A percentile compares a stretch with the other conserved stretches of the same genome.
Conservation (phyloP, 2,329 filamentous ascomycete genomes). For the Trichoderma polysporum region DNA sequence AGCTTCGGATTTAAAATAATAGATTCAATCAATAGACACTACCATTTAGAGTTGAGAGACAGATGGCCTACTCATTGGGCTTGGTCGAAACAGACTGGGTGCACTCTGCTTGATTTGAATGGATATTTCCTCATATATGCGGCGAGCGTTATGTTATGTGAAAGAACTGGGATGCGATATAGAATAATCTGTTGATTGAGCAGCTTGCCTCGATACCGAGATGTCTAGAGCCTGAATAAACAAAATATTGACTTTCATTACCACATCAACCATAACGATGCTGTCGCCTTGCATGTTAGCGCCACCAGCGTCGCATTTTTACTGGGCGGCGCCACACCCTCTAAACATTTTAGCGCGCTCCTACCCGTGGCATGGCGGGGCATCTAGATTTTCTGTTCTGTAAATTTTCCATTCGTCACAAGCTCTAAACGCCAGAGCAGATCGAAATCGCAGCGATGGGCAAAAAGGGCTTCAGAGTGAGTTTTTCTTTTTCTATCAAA, state of each 20-base stretch:
- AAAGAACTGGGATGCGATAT: too few relatives aligned
- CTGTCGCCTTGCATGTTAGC: not conserved
- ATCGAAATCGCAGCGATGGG: conserved; percentile 34
- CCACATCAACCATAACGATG: not conserved
- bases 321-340: conserved; percentile 3
- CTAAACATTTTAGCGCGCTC: conserved; percentile 14
- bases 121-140: too few relatives aligned
- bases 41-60: not conserved
- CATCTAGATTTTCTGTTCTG: conserved; percentile 19
- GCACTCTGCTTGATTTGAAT: too few relatives aligned
- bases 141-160: too few relatives aligned
- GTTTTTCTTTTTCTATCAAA: not conserved
- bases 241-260: not conserved
- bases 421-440: conserved; percentile 3
- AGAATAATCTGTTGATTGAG: too few relatives aligned
- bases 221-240: too few relatives aligned
- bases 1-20: not conserved
- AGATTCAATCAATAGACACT: not conserved
- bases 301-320: not conserved
- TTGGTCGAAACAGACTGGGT: too few relatives aligned
- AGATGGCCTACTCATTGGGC: too few relatives aligned
- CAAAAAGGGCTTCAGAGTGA: conserved; percentile 39
- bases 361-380: conserved; percentile 18
- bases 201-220: too few relatives aligned
- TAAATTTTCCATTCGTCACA: conserved; percentile 17